phyloP scores from a whole-genome alignment of 208 protist genomes.

The Trypanosoma melophagium region DNA sequence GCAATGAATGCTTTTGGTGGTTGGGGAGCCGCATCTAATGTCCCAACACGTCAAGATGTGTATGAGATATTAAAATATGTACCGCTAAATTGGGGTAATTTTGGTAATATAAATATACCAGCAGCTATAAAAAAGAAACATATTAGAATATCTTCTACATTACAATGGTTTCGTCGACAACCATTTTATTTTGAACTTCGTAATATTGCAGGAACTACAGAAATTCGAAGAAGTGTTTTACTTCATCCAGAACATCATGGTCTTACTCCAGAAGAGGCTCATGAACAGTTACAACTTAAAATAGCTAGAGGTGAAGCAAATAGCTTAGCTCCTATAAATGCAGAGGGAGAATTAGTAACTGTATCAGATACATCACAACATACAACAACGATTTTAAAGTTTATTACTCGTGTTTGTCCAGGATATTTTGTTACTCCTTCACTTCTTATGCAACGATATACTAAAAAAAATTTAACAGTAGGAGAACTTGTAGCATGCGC shows the following conservation, averaged over 20 bases:
- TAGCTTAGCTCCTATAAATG: constrained; percentile 45
- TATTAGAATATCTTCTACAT: constrained; percentile 53
- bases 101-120: constrained; percentile 66
- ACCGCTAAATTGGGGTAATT: constrained; percentile 78
- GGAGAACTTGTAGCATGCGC: constrained; percentile 38
- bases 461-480: constrained; percentile 72
- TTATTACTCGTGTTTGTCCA: constrained; percentile 72
- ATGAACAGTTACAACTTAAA: constrained; percentile 49
- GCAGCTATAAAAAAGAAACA: constrained; percentile 48
- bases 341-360: constrained; percentile 36
- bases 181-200: constrained; percentile 87
- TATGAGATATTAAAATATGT: constrained; percentile 84
- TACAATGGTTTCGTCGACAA: constrained; percentile 82
- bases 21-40: constrained; percentile 44
- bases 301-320: constrained; percentile 68
- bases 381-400: constrained; percentile 39
- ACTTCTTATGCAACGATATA: constrained; percentile 76
- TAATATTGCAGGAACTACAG: constrained; percentile 56
- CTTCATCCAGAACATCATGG: constrained; percentile 81
- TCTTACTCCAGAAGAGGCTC: constrained; percentile 61
- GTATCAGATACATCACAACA: constrained; percentile 22
- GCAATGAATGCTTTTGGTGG: constrained; percentile 66
- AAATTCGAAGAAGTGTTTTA: constrained; percentile 73
- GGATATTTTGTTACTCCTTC: constrained; percentile 70
- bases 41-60: constrained; percentile 75